phyloP scores from a whole-genome alignment of 2,329 filamentous ascomycete genomes.

The Emydomyces testavorans region DNA sequence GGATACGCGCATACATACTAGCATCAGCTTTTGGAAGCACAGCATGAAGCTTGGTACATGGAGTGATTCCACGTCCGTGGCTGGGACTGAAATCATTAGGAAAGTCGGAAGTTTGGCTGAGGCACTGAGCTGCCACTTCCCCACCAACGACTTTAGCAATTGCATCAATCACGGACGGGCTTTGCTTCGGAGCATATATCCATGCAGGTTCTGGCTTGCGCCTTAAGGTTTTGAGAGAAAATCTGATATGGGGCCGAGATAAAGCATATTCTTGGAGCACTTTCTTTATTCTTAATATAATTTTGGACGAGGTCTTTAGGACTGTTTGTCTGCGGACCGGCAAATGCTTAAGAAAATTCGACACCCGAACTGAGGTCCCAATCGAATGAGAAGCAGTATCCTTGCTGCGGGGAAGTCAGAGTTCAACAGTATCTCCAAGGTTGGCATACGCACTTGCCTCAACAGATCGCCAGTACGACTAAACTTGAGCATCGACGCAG shows the following conservation, averaged over 20 bases:
- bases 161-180: slow-evolving; percentile 41
- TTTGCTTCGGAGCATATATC: slow-evolving; percentile 45
- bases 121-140: slow-evolving; percentile 43
- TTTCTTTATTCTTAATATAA: slow-evolving; percentile 41
- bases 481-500: slow-evolving; percentile 43
- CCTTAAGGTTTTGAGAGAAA: slow-evolving; percentile 43
- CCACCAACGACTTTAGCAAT: slow-evolving; percentile 46
- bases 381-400: slow-evolving; percentile 44
- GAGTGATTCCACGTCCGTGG: neutral
- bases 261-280: slow-evolving; percentile 50
- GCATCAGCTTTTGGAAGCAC: slow-evolving; percentile 40
- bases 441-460: slow-evolving; percentile 26
- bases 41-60: slow-evolving; percentile 22
- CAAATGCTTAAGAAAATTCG: slow-evolving; percentile 45
- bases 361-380: slow-evolving; percentile 49
- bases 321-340: slow-evolving; percentile 49
- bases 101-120: slow-evolving; percentile 16
- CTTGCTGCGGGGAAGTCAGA: slow-evolving; percentile 23
- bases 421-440: neutral
- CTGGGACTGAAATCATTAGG: slow-evolving; percentile 22
- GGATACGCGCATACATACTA: slow-evolving; percentile 19
- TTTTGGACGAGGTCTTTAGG: slow-evolving; percentile 41
- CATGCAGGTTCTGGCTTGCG: slow-evolving; percentile 52
- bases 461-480: slow-evolving; percentile 39
- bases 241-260: slow-evolving; percentile 44